Evolutionary conservation across 371 early-diverging fungal genomes (phyloP), one percentile per base, ranked within the genome.

Genomic region (Mortierella sp.): DNA sequence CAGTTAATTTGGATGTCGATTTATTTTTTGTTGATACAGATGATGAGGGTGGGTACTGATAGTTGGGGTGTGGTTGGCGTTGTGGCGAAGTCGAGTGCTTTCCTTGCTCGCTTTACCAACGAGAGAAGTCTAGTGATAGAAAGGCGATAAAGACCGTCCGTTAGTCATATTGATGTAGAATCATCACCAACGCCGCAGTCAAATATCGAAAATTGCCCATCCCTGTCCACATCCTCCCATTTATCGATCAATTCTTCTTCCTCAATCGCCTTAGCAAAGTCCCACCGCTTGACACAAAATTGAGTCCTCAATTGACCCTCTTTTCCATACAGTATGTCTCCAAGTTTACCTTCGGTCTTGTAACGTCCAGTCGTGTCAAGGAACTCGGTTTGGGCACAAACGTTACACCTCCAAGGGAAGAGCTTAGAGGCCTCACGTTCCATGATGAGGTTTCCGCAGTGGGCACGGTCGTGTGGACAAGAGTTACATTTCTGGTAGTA

Each of bases 401-500:
- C 85, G 16, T 74, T 81, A 70, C 85, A 85, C 5, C 85, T 38
- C 85, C 85, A 85, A 16, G 85, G 85, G 55, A 85, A 85, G 14
- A 85, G 79, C n/a, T 85, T 85, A 27, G 85, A 85, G 49, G 85
- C 85, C 58, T 85, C 85, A 4, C 82, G 72, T 46, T 85, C 85
- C 43, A 85, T 65, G 70, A 85, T 85, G 72, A 85, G 44, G 60
- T 73, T 85, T 21, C 85, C 85, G 46, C 85, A 85, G 75, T 85
- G 85, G 10, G 81, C 79, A 41, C 85, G 85, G 65, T 85, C 85
- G 75, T 85, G 85, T 5, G 85, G 85, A 32, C 85, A 85, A 65
- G 85, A 85, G 72, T 85, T 85, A 79, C 85, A 85, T 75, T 85
- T 85, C 78, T 85, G 85, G 68, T 85, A 85, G 60, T 85, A 85